phyloP scores from a whole-genome alignment of 352 stramenopile genomes.

The Phytophthora cajani region DNA sequence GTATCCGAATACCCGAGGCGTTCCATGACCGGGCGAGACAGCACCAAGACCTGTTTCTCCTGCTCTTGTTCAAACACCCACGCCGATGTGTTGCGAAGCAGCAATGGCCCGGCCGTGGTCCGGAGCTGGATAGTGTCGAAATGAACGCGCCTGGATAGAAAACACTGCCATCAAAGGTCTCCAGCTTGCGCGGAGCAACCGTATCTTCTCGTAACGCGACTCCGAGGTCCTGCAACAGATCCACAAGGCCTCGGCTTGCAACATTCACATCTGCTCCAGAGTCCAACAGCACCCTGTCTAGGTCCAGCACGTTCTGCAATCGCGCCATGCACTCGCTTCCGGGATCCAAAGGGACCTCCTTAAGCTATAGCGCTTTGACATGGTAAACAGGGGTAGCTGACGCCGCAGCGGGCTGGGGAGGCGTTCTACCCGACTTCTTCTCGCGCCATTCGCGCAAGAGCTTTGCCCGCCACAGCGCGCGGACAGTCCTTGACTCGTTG shows the following conservation, averaged over 20 bases:
- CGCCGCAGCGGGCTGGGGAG: background rate
- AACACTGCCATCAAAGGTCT: background rate
- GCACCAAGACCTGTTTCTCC: background rate
- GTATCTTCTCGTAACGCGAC: background rate
- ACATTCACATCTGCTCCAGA: constrained; percentile 1
- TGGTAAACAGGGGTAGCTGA: background rate
- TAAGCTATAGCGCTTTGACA: background rate
- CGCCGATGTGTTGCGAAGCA: background rate
- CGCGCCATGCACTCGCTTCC: background rate
- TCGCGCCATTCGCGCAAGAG: background rate
- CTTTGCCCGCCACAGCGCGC: background rate
- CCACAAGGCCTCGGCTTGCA: background rate
- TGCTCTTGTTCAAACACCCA: background rate
- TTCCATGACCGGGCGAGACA: background rate
- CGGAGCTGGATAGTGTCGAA: background rate
- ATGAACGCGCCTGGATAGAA: background rate
- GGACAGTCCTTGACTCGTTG: background rate
- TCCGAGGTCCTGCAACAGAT: background rate
- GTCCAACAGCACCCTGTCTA: background rate
- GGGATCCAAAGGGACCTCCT: background rate
- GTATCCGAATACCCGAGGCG: background rate
- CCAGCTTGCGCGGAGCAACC: background rate
- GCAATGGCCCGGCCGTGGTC: background rate
- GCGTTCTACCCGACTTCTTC: background rate
- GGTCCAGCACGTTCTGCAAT: background rate